Conservation (phyloP, 2,329 filamentous ascomycete genomes). For the Stagonosporopsis tanaceti region DNA sequence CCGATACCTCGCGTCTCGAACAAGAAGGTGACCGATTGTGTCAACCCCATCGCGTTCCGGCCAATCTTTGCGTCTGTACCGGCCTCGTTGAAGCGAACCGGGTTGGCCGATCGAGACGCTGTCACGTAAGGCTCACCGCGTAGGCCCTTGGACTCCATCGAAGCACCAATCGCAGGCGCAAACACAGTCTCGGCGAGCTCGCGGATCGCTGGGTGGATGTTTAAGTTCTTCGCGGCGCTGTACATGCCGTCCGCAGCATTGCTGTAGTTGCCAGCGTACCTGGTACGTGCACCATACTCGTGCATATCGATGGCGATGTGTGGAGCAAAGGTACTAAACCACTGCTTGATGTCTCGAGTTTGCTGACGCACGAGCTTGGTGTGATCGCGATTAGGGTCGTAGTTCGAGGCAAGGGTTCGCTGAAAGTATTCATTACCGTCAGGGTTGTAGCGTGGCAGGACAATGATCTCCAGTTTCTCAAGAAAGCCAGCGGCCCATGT, state of each 20-base stretch:
- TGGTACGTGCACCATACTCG: constrained; percentile 41
- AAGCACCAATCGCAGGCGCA: constrained; percentile 42
- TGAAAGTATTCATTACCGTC: constrained; percentile 51
- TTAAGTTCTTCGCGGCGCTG: constrained; percentile 49
- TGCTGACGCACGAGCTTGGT: constrained; percentile 47
- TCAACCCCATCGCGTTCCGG: constrained; percentile 48
- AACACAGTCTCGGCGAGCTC: constrained; percentile 46
- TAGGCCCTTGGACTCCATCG: constrained; percentile 36
- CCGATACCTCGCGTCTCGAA: constrained; percentile 49
- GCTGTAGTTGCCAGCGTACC: constrained; percentile 40
- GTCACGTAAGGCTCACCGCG: constrained; percentile 49
- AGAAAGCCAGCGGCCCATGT: constrained; percentile 44
- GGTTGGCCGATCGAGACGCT: constrained; percentile 31
- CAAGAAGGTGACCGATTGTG: constrained; percentile 47
- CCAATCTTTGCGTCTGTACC: constrained; percentile 49
- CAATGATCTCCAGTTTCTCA: constrained; percentile 44
- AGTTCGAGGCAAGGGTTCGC: constrained; percentile 46
- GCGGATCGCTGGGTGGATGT: constrained; percentile 46
- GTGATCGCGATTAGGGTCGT: constrained; percentile 50
- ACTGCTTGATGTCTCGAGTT: constrained; percentile 46
- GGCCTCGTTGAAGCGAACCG: constrained; percentile 42
- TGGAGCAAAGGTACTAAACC: constrained; percentile 42
- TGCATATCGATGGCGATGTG: constrained; percentile 50
- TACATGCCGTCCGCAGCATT: constrained; percentile 48
- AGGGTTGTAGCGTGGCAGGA: constrained; percentile 48